A percentile compares a stretch with the other conserved stretches of the same genome.
These are phyloP conservation scores for Fusarium denticulatum DNA, from an alignment of 2,329 filamentous ascomycete genomes.

Conservation along the genomic window DNA sequence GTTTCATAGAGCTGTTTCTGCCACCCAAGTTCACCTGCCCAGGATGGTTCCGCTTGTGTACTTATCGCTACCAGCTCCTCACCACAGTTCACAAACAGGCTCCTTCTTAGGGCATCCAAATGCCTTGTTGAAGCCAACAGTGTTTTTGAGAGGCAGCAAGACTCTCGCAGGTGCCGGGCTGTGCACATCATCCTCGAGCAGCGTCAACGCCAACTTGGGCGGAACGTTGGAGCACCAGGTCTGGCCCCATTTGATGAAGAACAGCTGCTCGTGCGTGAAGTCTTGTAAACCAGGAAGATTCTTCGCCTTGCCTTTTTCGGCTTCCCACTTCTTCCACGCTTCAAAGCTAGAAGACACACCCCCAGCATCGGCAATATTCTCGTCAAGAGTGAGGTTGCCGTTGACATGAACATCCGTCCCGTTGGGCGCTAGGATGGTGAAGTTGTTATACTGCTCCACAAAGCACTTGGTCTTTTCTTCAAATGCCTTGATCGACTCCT, in stretches of 20 bases:
- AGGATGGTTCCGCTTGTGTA: background rate
- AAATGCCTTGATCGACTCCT: constrained; percentile 67
- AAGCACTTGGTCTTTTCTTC: constrained; percentile 71
- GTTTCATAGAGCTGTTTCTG: rapidly evolving
- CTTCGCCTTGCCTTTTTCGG: constrained; percentile 57
- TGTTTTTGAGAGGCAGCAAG: constrained; percentile 73
- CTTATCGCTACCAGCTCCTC: rapidly evolving
- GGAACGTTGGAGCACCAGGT: constrained; percentile 73
- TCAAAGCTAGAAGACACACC: constrained; percentile 70
- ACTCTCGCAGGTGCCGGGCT: constrained; percentile 71
- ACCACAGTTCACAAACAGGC: constrained; percentile 78
- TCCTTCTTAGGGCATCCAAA: constrained; percentile 74
- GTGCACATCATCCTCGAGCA: constrained; percentile 69
- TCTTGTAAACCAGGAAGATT: constrained; percentile 68
- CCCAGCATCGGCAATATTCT: constrained; percentile 78
- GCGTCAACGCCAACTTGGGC: constrained; percentile 58
- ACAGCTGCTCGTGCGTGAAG: constrained; percentile 75
- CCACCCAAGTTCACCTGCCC: rapidly evolving
- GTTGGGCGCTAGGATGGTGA: constrained; percentile 65
- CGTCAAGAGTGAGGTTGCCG: constrained; percentile 70
- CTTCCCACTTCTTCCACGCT: constrained; percentile 71
- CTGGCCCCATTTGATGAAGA: constrained; percentile 73
- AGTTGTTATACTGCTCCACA: constrained; percentile 72
- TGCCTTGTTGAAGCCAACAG: constrained; percentile 73
- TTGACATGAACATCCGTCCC: constrained; percentile 68